Conservation (phyloP, 2,329 filamentous ascomycete genomes). For the Claviceps sp. region DNA sequence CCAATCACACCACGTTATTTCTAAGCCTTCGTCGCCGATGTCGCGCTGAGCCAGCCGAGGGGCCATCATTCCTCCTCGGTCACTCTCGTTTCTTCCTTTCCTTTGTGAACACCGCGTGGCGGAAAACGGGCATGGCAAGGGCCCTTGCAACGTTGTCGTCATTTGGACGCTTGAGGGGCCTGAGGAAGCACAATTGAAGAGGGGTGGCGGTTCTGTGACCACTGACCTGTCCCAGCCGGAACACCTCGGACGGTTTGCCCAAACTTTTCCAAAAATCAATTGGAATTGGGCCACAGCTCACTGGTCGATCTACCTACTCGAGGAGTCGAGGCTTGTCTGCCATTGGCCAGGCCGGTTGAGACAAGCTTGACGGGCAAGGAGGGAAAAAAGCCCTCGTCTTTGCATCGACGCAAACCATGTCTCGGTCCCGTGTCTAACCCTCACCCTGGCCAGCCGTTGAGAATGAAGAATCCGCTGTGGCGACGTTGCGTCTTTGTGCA, state of each 20-base stretch:
- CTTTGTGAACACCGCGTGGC: not conserved
- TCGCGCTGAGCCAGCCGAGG: conserved; percentile 12
- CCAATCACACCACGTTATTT: conserved; percentile 20
- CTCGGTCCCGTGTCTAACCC: no score
- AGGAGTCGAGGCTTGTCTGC: not conserved
- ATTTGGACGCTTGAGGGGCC: not conserved
- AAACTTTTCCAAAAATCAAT: not conserved
- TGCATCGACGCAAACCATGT: not conserved
- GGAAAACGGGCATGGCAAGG: conserved; percentile 6
- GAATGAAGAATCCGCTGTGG: not conserved
- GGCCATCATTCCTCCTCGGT: not conserved
- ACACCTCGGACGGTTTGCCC: not conserved
- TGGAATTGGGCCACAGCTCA: not conserved
- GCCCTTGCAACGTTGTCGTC: conserved; percentile 5
- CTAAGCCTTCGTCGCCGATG: conserved; percentile 18
- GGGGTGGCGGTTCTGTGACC: not conserved
- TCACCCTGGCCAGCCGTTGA: no score
- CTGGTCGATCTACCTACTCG: not conserved
- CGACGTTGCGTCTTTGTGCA: not conserved
- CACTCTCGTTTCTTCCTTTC: not conserved
- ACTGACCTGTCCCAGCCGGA: not conserved
- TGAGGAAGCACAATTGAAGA: no score
- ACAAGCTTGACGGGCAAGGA: not conserved
- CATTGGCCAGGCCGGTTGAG: not conserved
- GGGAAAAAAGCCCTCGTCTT: not conserved